A percentile compares a stretch with the other conserved stretches of the same genome.
Conservation (phyloP, 1,284 basidiomycete species). For the Mycena sp. region DNA sequence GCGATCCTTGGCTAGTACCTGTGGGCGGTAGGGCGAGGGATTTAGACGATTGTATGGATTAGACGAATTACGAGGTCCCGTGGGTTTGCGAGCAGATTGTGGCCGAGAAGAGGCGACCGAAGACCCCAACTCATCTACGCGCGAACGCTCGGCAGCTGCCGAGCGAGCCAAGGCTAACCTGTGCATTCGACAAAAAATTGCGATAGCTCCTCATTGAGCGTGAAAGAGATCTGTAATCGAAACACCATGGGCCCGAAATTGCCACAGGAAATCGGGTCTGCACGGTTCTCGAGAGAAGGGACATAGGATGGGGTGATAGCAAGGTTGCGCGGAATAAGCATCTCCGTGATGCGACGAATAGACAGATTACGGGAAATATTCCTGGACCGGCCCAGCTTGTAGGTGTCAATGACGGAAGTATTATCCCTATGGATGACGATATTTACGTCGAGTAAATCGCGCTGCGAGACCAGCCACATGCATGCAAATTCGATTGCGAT, state of each 20-base stretch:
- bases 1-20: no score
- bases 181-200: conserved; percentile 1
- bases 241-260: neutral
- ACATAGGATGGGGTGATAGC: no score
- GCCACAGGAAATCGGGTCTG: conserved; percentile 22
- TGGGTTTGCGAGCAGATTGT: no score
- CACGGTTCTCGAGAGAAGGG: conserved; percentile 23
- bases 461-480: no score
- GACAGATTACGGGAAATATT: no score
- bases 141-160: neutral
- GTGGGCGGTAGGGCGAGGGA: no score
- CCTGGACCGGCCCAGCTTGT: conserved; percentile 12
- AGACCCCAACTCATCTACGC: neutral
- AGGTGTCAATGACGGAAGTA: conserved; percentile 48
- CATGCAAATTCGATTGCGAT: no score
- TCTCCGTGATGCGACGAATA: no score
- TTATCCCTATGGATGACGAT: conserved; percentile 49
- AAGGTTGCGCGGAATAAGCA: no score
- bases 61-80: no score
- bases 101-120: neutral
- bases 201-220: neutral
- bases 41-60: no score
- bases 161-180: neutral
- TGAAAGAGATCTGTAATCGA: neutral
- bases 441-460: conserved; percentile 20